phyloP scores from a whole-genome alignment of 805 yeast species.

The Sungouiella blattae region DNA sequence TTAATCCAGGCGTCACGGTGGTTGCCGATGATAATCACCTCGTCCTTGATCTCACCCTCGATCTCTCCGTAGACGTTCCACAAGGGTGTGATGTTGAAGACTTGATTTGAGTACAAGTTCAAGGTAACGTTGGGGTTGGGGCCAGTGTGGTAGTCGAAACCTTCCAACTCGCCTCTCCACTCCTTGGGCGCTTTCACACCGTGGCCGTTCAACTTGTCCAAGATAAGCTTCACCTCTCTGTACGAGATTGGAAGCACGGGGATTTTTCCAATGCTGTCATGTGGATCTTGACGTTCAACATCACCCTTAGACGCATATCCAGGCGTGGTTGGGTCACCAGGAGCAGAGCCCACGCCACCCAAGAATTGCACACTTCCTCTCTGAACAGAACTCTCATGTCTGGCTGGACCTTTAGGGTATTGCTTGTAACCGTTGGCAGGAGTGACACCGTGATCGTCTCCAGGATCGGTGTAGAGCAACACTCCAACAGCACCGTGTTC shows the following conservation, averaged over 20 bases:
- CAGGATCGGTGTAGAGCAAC: constrained; percentile 64
- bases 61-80: constrained; percentile 61
- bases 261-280: constrained; percentile 52
- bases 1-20: constrained; percentile 81
- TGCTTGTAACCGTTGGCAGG: constrained; percentile 51
- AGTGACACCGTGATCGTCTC: constrained; percentile 57
- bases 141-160: constrained; percentile 51
- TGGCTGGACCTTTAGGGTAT: constrained; percentile 65
- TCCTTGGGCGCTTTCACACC: constrained; percentile 48
- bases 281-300: constrained; percentile 17
- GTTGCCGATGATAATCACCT: constrained; percentile 65
- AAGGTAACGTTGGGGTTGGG: constrained; percentile 41
- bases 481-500: constrained; percentile 61
- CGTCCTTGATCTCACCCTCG: constrained; percentile 50
- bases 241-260: constrained; percentile 71
- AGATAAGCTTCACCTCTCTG: constrained; percentile 59
- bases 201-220: constrained; percentile 53
- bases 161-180: constrained; percentile 35
- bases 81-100: constrained; percentile 57
- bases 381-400: constrained; percentile 58
- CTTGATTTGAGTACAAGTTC: constrained; percentile 58
- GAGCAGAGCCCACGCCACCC: constrained; percentile 46
- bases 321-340: constrained; percentile 80
- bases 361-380: constrained; percentile 59
- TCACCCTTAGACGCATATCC: constrained; percentile 50